A percentile compares a stretch with the other conserved stretches of the same genome.
Conservation (phyloP, 805 yeast species). For the Tetrapisispora arboricola region DNA sequence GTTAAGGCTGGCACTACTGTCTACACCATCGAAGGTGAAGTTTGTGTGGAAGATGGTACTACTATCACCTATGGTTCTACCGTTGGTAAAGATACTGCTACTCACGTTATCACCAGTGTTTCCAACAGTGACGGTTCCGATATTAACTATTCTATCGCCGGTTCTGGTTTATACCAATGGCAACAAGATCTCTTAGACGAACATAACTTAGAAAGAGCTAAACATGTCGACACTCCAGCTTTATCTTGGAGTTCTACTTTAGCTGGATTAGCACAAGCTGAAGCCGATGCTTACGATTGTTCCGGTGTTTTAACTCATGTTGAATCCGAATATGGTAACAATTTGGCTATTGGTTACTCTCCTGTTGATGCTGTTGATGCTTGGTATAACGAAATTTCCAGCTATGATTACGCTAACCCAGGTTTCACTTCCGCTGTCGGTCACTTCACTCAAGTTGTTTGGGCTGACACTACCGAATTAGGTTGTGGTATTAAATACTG, state of each 20-base stretch:
- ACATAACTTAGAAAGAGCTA: slow-evolving; percentile 42
- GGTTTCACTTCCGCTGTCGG: slow-evolving; percentile 40
- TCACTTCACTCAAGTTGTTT: slow-evolving; percentile 69
- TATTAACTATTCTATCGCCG: not conserved
- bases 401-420: slow-evolving; percentile 43
- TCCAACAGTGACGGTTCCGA: slow-evolving; percentile 1
- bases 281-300: slow-evolving; percentile 41
- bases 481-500: slow-evolving; percentile 69
- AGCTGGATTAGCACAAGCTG: slow-evolving; percentile 40
- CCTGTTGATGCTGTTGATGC: slow-evolving; percentile 43
- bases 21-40: slow-evolving; percentile 22
- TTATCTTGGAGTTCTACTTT: slow-evolving; percentile 41
- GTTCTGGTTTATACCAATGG: slow-evolving; percentile 3
- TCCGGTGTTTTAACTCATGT: slow-evolving; percentile 57
- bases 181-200: slow-evolving; percentile 30
- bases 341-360: slow-evolving; percentile 56
- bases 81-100: slow-evolving; percentile 4
- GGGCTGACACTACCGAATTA: slow-evolving; percentile 49
- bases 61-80: slow-evolving; percentile 17
- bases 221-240: slow-evolving; percentile 33
- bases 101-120: slow-evolving; percentile 1
- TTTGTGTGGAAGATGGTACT: slow-evolving; percentile 21
- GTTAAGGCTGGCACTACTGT: slow-evolving; percentile 13
- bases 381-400: slow-evolving; percentile 60
- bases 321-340: slow-evolving; percentile 52